phyloP scores from a whole-genome alignment of 208 protist genomes.

The Acanthamoeba castellanii region DNA sequence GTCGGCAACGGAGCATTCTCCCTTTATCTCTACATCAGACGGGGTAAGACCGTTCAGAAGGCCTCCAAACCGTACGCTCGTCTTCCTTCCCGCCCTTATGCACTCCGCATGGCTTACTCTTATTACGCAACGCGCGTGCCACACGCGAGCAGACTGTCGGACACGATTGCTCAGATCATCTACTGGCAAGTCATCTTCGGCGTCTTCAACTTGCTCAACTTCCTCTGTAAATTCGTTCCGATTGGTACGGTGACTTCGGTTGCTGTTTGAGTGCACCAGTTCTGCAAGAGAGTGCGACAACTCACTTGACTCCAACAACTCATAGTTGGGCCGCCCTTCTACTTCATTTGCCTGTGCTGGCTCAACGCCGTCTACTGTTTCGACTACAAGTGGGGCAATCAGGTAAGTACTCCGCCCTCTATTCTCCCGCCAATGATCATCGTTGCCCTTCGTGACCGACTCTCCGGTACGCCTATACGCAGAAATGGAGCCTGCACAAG shows the following conservation, averaged over 20 bases:
- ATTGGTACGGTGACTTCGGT: background rate
- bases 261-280: background rate
- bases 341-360: constrained; percentile 70
- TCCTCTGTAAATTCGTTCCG: constrained; percentile 64
- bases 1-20: constrained; percentile 38
- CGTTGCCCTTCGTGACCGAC: background rate
- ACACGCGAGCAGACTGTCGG: background rate
- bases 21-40: constrained; percentile 59
- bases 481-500: constrained; percentile 51
- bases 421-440: too few relatives aligned
- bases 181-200: constrained; percentile 71
- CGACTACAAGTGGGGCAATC: constrained; percentile 71
- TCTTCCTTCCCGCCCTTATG: background rate
- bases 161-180: constrained; percentile 54
- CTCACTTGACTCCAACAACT: background rate
- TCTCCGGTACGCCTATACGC: background rate
- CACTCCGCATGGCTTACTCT: background rate
- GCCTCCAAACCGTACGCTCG: constrained; percentile 58
- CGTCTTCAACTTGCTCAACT: constrained; percentile 54
- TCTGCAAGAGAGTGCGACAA: too few relatives aligned
- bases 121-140: background rate
- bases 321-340: constrained; percentile 58
- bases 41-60: constrained; percentile 11
- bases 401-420: background rate
- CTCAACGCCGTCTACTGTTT: constrained; percentile 70